Conservation (phyloP, 441 rosid species). For the Eutrema salsugineum region DNA sequence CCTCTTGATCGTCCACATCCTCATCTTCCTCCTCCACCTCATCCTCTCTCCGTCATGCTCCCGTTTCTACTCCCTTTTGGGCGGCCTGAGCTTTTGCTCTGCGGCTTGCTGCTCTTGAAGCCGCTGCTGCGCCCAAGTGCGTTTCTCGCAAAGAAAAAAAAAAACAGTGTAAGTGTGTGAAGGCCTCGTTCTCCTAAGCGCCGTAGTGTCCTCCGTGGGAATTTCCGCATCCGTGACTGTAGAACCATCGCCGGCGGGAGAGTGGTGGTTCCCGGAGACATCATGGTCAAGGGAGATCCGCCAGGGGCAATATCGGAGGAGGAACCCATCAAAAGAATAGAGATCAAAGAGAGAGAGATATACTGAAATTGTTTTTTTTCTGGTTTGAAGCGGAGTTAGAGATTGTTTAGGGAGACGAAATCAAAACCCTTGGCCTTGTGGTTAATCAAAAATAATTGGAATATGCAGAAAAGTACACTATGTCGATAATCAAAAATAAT, state of each 20-base stretch:
- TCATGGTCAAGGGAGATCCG: conserved; percentile 51
- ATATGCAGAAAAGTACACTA: too few relatives aligned
- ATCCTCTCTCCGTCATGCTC: conserved; percentile 18
- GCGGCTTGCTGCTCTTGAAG: conserved; percentile 48
- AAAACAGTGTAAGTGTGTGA: conserved; percentile 95
- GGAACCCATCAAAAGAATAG: conserved; percentile 46
- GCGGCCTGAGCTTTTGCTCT: conserved; percentile 38
- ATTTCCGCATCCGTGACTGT: conserved; percentile 17
- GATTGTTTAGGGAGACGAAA: conserved; percentile 13
- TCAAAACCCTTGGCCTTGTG: conserved; percentile 21
- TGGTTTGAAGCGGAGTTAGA: background rate
- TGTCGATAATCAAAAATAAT: too few relatives aligned
- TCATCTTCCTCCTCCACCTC: conserved; percentile 14
- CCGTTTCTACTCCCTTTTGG: conserved; percentile 43
- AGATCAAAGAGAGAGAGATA: conserved; percentile 50
- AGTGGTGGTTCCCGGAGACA: conserved; percentile 35
- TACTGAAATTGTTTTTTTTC: conserved; percentile 43
- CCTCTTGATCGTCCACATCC: conserved; percentile 33
- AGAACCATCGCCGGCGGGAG: conserved; percentile 25
- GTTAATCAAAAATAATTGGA: too few relatives aligned
- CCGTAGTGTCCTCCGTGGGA: conserved; percentile 21
- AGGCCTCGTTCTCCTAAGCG: conserved; percentile 67
- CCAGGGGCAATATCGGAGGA: conserved; percentile 41
- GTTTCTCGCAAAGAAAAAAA: too few relatives aligned
- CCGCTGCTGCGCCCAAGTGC: conserved; percentile 68